Percentiles rank a stretch among this genome's conserved stretches.
phyloP scores from a whole-genome alignment of 2,329 filamentous ascomycete genomes.

The Colletotrichum trifolii region DNA sequence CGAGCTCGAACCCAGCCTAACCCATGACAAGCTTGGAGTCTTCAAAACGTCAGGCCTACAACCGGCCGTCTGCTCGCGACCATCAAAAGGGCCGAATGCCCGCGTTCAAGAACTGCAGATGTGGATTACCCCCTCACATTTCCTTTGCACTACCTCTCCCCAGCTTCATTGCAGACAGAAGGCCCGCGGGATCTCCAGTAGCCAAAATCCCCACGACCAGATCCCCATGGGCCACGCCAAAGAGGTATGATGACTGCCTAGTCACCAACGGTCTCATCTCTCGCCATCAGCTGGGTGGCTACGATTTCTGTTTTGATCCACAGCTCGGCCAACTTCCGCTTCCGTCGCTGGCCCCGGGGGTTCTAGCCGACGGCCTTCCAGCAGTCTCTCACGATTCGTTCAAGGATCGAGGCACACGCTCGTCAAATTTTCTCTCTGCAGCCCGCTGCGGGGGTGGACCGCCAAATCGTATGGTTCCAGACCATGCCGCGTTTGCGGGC shows the following conservation, averaged over 20 bases:
- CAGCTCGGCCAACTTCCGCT: slow-evolving; percentile 34
- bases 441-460: slow-evolving; percentile 26
- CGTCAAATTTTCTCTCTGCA: slow-evolving; percentile 12
- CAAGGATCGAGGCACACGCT: neutral
- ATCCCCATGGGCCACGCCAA: slow-evolving; percentile 26
- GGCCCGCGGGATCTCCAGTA: slow-evolving; percentile 33
- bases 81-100: slow-evolving; percentile 13
- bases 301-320: slow-evolving; percentile 28
- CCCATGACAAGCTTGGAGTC: too few species aligned
- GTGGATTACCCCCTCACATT: slow-evolving; percentile 25
- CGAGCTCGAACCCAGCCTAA: too few species aligned
- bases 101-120: neutral
- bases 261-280: slow-evolving; percentile 15
- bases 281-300: slow-evolving; percentile 10
- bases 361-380: slow-evolving; percentile 17
- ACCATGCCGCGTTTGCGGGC: slow-evolving; percentile 11
- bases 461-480: slow-evolving; percentile 9
- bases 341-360: slow-evolving; percentile 21
- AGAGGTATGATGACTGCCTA: neutral
- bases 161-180: neutral
- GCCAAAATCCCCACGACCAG: slow-evolving; percentile 26
- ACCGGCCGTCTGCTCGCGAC: too few species aligned
- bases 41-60: too few species aligned
- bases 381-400: neutral
- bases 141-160: neutral